phyloP scores from a whole-genome alignment of 2,329 filamentous ascomycete species.

The Botryotinia globosa region DNA sequence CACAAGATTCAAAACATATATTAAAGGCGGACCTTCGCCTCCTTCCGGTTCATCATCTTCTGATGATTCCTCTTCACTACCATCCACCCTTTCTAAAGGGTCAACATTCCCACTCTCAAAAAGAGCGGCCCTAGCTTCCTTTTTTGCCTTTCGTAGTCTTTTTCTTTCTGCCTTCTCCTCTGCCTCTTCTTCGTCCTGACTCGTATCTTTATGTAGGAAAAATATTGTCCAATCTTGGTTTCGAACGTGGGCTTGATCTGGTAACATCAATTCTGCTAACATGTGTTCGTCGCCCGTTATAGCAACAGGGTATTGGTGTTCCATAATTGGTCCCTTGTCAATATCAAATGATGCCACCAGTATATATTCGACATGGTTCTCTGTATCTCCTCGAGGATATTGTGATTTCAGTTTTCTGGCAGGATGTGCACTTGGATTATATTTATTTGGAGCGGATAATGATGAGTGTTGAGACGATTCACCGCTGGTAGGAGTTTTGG shows the following conservation, averaged over 20 bases:
- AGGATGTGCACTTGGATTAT: slow-evolving; percentile 51
- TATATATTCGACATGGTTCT: slow-evolving; percentile 99
- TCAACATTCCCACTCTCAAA: slow-evolving; percentile 46
- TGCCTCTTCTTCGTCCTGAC: slow-evolving; percentile 75
- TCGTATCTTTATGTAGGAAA: slow-evolving; percentile 94
- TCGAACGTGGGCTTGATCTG: slow-evolving; percentile 90
- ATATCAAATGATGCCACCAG: slow-evolving; percentile 97
- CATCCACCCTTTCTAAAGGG: slow-evolving; percentile 42
- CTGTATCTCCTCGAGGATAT: slow-evolving; percentile 68
- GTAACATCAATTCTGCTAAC: slow-evolving; percentile 97
- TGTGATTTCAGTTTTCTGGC: slow-evolving; percentile 65
- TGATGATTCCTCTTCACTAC: slow-evolving; percentile 52
- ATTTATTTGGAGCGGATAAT: slow-evolving; percentile 50
- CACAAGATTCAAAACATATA: slow-evolving; percentile 95
- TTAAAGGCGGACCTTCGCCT: slow-evolving; percentile 82
- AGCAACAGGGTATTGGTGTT: slow-evolving; percentile 91
- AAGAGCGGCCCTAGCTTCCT: slow-evolving; percentile 50
- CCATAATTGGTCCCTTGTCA: slow-evolving; percentile 93
- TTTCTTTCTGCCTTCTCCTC: slow-evolving; percentile 58
- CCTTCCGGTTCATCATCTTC: slow-evolving; percentile 63
- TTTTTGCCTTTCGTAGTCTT: slow-evolving; percentile 51
- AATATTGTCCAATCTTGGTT: slow-evolving; percentile 99
- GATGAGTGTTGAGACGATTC: slow-evolving; percentile 60
- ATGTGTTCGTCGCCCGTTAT: slow-evolving; percentile 98
- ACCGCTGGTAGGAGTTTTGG: slow-evolving; percentile 58